Percentiles rank a stretch among this genome's conserved stretches.
Evolutionary conservation across 2,329 filamentous ascomycete species (phyloP).

Genomic region (Furcasterigmium sp.): DNA sequence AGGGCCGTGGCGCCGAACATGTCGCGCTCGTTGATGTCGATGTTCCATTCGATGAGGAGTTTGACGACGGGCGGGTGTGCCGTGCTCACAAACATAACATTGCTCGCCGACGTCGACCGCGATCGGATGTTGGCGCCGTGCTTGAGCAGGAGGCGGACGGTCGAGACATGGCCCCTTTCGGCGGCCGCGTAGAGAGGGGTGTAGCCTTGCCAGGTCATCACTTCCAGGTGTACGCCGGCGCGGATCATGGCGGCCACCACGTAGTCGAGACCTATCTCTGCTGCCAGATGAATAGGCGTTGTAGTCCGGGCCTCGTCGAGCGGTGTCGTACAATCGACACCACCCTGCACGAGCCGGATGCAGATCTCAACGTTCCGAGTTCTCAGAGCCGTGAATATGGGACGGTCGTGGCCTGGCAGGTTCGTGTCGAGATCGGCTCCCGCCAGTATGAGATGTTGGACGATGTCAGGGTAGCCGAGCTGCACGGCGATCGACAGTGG

Average conservation of each 20-base stretch:
- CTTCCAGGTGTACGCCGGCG: slow-evolving; percentile 14
- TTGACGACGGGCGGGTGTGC: slow-evolving; percentile 12
- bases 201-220: slow-evolving; percentile 16
- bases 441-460: slow-evolving; percentile 12
- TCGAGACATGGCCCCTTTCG: slow-evolving; percentile 14
- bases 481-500: slow-evolving; percentile 16
- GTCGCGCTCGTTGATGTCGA: slow-evolving; percentile 17
- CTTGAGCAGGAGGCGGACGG: slow-evolving; percentile 18
- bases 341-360: slow-evolving; percentile 12
- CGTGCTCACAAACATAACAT: slow-evolving; percentile 14
- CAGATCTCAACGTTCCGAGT: slow-evolving; percentile 10
- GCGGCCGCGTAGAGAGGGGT: slow-evolving; percentile 20
- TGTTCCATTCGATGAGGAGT: slow-evolving; percentile 12
- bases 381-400: slow-evolving; percentile 12
- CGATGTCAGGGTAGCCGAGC: slow-evolving; percentile 14
- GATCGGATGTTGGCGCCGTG: slow-evolving; percentile 13
- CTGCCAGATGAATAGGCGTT: slow-evolving; percentile 23
- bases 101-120: slow-evolving; percentile 12
- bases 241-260: slow-evolving; percentile 17
- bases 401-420: slow-evolving; percentile 6
- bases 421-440: slow-evolving; percentile 14
- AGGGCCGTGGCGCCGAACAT: slow-evolving; percentile 17
- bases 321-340: slow-evolving; percentile 12
- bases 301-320: slow-evolving; percentile 13
- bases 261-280: slow-evolving; percentile 17